Conservation (phyloP, 768 basidiomycete species). For the button mushroom (Agaricus bisporus) region DNA sequence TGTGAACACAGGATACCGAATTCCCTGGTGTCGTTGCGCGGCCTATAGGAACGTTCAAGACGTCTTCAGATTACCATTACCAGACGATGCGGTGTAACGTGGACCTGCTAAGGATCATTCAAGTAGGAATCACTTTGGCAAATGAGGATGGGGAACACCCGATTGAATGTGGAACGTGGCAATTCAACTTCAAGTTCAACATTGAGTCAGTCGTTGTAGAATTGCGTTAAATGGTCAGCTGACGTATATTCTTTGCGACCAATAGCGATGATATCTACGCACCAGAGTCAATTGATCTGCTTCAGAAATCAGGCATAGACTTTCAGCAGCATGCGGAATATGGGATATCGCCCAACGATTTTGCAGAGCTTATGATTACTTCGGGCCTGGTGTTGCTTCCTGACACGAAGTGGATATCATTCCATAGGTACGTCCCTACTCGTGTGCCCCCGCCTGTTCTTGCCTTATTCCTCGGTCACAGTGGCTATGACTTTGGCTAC, state of each 20-base stretch:
- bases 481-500: constrained; percentile 99
- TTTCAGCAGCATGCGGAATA: constrained; percentile 90
- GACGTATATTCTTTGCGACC: background rate
- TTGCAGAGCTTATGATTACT: constrained; percentile 96
- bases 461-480: constrained; percentile 23
- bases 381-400: constrained; percentile 86
- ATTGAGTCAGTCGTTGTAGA: constrained; percentile 41
- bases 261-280: constrained; percentile 95
- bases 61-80: constrained; percentile 97
- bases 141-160: constrained; percentile 93
- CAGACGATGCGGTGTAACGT: constrained; percentile 99
- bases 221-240: background rate
- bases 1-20: constrained; percentile 80
- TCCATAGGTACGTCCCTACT: constrained; percentile 78
- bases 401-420: constrained; percentile 95
- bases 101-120: constrained; percentile 95
- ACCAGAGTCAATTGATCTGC: constrained; percentile 92
- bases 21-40: constrained; percentile 98
- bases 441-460: background rate
- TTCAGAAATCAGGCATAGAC: constrained; percentile 94
- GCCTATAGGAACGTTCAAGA: constrained; percentile 94
- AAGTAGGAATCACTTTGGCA: constrained; percentile 91
- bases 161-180: constrained; percentile 91
- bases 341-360: constrained; percentile 89
- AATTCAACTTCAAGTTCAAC: constrained; percentile 97